Evolutionary conservation across 78 protist genomes (phyloP).

Genomic region (Cavenderia fasciculata): DNA sequence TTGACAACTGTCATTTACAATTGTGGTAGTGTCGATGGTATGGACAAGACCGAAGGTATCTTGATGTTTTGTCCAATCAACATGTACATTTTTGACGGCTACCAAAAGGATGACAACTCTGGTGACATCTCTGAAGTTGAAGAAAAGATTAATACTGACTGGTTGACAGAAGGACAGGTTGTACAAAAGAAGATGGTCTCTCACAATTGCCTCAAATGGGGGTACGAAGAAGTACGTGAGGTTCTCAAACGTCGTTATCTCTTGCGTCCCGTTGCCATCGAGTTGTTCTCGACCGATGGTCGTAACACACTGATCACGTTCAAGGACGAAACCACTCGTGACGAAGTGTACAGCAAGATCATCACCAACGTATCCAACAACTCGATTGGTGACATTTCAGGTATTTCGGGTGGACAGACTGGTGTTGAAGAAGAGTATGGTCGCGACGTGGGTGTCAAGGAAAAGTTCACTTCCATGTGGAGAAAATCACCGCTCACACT

Average conservation of each 20-base stretch:
- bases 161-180: slow-evolving; percentile 50
- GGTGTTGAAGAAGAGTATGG: slow-evolving; percentile 35
- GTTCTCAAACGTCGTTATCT: slow-evolving; percentile 74
- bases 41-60: slow-evolving; percentile 80
- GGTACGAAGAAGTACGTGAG: slow-evolving; percentile 75
- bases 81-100: slow-evolving; percentile 78
- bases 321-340: slow-evolving; percentile 43
- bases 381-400: slow-evolving; percentile 30
- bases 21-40: slow-evolving; percentile 81
- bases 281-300: slow-evolving; percentile 84
- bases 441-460: slow-evolving; percentile 32
- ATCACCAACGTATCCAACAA: neutral
- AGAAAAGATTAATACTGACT: slow-evolving; percentile 53
- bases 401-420: slow-evolving; percentile 39
- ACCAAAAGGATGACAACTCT: slow-evolving; percentile 20
- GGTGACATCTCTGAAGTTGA: slow-evolving; percentile 78
- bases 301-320: slow-evolving; percentile 65
- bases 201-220: slow-evolving; percentile 75
- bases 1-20: slow-evolving; percentile 36
- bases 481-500: slow-evolving; percentile 66
- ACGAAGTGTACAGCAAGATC: slow-evolving; percentile 37
- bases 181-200: slow-evolving; percentile 41
- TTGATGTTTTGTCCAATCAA: slow-evolving; percentile 52
- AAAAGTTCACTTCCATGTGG: slow-evolving; percentile 51
- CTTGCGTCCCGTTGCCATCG: slow-evolving; percentile 82